Conservation (phyloP, 345 rosid species). For the Trapa bicornis region DNA sequence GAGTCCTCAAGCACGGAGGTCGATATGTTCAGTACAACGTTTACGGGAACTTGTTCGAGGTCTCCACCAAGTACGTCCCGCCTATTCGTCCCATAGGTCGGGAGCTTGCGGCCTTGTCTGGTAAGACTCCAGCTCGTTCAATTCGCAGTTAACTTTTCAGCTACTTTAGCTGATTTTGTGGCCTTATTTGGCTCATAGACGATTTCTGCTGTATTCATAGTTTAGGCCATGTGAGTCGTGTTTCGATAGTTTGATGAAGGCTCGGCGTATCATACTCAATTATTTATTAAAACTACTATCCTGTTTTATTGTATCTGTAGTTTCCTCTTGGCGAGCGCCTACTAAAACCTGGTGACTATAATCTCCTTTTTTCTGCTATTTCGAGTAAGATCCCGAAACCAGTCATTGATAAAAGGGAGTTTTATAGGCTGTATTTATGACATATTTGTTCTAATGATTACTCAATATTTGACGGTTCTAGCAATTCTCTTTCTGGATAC, state of each 20-base stretch:
- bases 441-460: not conserved
- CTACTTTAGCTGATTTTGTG: not conserved
- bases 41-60: slow-evolving; percentile 60
- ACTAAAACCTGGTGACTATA: not conserved
- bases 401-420: not conserved
- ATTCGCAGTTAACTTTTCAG: not conserved
- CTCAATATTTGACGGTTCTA: not conserved
- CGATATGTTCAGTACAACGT: slow-evolving; percentile 60
- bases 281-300: not conserved
- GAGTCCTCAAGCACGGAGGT: slow-evolving; percentile 57
- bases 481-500: not conserved
- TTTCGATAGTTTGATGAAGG: not conserved
- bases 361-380: not conserved
- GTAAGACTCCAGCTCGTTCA: slow-evolving; percentile 16
- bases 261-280: not conserved
- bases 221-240: not conserved
- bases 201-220: not conserved
- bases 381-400: not conserved
- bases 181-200: not conserved
- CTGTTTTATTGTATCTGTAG: not conserved
- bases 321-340: not conserved
- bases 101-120: slow-evolving; percentile 64
- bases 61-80: slow-evolving; percentile 56
- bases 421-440: not conserved
- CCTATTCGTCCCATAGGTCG: slow-evolving; percentile 68